Base-by-base conservation (phyloP, 2,329 filamentous ascomycete species). In the Colletotrichum gloeosporioides region DNA sequence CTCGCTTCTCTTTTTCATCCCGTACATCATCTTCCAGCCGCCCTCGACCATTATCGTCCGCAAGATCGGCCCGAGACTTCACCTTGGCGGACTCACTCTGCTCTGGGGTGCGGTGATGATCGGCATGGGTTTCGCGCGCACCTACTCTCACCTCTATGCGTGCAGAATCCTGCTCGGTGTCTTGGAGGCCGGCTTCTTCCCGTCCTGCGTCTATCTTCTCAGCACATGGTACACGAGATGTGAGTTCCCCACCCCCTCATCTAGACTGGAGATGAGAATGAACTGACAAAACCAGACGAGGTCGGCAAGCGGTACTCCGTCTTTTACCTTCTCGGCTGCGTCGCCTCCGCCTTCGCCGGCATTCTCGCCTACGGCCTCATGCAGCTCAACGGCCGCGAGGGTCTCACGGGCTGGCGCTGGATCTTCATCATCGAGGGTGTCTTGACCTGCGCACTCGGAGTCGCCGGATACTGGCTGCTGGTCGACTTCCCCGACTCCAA, bases 1-100 rank as follows among this genome's bases (percentile, higher is more conserved):
- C 73, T 93, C 93, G 5, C 87, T 95, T 44, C 88, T 95, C 80
- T 95, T 95, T 86, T 95, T 95, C 87, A 88, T 94, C 78, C 90
- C 93, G 1, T 96, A 95, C 82, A 90, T 93, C 77, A 69, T 94
- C 67, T 93, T 95, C 77, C 93, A 96, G 81, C 92, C 93, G 1
- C 93, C 93, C 0, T 93, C 93, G 4, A 95, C 94, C 1, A 85
- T 95, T 57, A 83, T 95, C 39, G 89, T 94, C 66, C 92, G 94
- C 44, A 92, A 91, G 80, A 80, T 95, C 67, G 94, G 94, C 1
- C 90, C 92, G 5, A 88, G 92, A 7, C 82, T 88, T 44, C 91
- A 92, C 73, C 85, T 93, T 3, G 83, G 89, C 1, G 75, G 81
- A 59, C 91, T 93, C 79, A 90, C 89, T 4, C 73, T 92, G 3